Percentiles rank a stretch among this genome's conserved stretches.
These are phyloP conservation scores for Coemansia sp. DNA, from an alignment of 192 early-diverging fungal genomes.

Conservation along the genomic window DNA sequence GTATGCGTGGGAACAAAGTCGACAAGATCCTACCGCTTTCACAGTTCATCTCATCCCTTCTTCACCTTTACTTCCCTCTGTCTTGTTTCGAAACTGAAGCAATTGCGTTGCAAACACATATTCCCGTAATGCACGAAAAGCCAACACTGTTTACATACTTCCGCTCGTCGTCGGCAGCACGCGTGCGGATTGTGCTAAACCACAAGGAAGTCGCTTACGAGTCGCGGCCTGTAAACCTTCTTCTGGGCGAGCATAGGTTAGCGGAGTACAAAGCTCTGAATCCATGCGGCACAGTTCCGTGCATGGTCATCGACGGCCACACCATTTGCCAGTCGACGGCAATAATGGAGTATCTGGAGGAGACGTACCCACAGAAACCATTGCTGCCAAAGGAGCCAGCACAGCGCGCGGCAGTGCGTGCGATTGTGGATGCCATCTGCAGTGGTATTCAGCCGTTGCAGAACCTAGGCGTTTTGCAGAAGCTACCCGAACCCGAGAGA, in stretches of 20 bases:
- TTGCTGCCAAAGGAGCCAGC: conserved; percentile 73
- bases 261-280: conserved; percentile 65
- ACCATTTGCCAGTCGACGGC: conserved; percentile 67
- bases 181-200: conserved; percentile 73
- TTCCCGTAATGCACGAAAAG: conserved; percentile 3
- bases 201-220: conserved; percentile 79
- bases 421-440: conserved; percentile 68
- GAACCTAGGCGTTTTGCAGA: conserved; percentile 73
- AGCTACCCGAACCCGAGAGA: conserved; percentile 58
- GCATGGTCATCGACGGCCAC: conserved; percentile 61
- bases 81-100: background rate
- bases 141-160: conserved; percentile 75
- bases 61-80: no score
- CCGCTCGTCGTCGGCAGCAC: conserved; percentile 72
- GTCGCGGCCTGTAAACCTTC: conserved; percentile 62
- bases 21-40: no score
- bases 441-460: conserved; percentile 88
- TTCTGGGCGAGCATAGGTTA: conserved; percentile 69
- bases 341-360: conserved; percentile 90
- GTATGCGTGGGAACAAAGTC: no score
- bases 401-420: conserved; percentile 66
- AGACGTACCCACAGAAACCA: conserved; percentile 63
- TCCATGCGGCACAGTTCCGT: conserved; percentile 69
- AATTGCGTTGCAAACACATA: no score
- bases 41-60: no score